Evolutionary conservation across 139 green algal species (phyloP).

Genomic region (Coelastrella sp.): DNA sequence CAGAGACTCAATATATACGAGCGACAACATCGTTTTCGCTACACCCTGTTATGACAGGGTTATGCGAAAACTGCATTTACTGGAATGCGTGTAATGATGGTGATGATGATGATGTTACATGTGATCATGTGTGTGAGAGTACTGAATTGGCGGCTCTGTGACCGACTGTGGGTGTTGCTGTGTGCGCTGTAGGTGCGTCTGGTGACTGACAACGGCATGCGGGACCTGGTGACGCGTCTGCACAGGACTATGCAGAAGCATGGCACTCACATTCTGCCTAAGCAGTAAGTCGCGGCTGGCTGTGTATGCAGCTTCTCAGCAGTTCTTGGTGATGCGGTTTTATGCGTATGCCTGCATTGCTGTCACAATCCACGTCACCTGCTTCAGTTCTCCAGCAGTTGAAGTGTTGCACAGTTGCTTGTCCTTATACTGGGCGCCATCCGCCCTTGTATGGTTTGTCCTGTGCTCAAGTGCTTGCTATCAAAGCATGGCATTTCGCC

Average conservation of each 20-base stretch:
- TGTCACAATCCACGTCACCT: too few species aligned
- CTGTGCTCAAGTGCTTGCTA: too few species aligned
- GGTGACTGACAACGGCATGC: slow-evolving; percentile 37
- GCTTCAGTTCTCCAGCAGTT: too few species aligned
- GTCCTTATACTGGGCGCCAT: too few species aligned
- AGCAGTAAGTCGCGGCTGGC: slow-evolving; percentile 1
- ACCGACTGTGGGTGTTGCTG: not conserved
- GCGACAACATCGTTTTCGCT: too few species aligned
- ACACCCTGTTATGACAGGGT: too few species aligned
- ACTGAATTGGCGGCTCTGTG: too few species aligned
- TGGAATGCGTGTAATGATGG: not conserved
- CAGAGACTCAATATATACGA: too few species aligned
- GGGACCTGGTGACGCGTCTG: slow-evolving; percentile 37
- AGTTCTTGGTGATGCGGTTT: not conserved
- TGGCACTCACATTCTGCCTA: slow-evolving; percentile 16
- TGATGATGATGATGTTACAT: not conserved
- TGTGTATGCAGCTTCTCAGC: not conserved
- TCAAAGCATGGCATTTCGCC: too few species aligned
- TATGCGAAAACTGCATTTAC: too few species aligned
- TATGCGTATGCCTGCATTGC: not conserved
- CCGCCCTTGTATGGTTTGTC: too few species aligned
- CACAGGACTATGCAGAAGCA: slow-evolving; percentile 53
- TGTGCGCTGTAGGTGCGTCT: slow-evolving; percentile 16
- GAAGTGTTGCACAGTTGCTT: too few species aligned
- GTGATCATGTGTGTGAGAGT: not conserved